phyloP scores from a whole-genome alignment of 305 asterid genomes.

The Rubia tinctorum region DNA sequence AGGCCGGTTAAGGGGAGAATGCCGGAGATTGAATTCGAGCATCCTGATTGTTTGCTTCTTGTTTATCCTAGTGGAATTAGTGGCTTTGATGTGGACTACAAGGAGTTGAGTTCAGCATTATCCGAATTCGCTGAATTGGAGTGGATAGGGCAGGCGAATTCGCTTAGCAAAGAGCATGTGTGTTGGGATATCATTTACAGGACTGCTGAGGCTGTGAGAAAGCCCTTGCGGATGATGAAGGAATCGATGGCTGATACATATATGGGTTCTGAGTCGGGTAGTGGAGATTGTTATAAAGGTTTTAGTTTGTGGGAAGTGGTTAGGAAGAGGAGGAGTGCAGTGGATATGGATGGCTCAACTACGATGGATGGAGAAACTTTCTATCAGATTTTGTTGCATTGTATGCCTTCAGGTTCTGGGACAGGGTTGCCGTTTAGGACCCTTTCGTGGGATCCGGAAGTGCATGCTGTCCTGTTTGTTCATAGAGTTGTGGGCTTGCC shows the following conservation, averaged over 20 bases:
- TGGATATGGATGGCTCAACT: constrained; percentile 89
- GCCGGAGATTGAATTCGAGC: constrained; percentile 90
- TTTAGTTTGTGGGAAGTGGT: constrained; percentile 59
- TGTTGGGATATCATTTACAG: constrained; percentile 88
- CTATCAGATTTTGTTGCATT: constrained; percentile 77
- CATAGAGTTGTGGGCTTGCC: constrained; percentile 83
- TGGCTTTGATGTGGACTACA: constrained; percentile 58
- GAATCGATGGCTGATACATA: constrained; percentile 37
- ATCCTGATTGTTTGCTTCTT: constrained; percentile 76
- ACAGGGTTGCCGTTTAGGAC: constrained; percentile 66
- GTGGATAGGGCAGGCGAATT: constrained; percentile 81
- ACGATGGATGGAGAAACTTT: constrained; percentile 61
- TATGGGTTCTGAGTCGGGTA: constrained; percentile 40
- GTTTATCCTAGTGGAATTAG: constrained; percentile 55
- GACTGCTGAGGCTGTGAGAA: constrained; percentile 67
- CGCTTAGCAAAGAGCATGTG: constrained; percentile 78
- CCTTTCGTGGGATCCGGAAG: constrained; percentile 74
- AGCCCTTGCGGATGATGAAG: constrained; percentile 35
- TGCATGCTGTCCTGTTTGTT: constrained; percentile 80
- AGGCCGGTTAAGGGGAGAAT: constrained; percentile 64
- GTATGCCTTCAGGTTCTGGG: constrained; percentile 69
- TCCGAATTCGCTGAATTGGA: constrained; percentile 42
- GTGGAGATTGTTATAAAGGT: constrained; percentile 51
- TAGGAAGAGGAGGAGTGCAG: constrained; percentile 91
- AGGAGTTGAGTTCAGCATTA: constrained; percentile 36